Conservation (phyloP, 2,329 filamentous ascomycete species). For the Ophiostoma montium region DNA sequence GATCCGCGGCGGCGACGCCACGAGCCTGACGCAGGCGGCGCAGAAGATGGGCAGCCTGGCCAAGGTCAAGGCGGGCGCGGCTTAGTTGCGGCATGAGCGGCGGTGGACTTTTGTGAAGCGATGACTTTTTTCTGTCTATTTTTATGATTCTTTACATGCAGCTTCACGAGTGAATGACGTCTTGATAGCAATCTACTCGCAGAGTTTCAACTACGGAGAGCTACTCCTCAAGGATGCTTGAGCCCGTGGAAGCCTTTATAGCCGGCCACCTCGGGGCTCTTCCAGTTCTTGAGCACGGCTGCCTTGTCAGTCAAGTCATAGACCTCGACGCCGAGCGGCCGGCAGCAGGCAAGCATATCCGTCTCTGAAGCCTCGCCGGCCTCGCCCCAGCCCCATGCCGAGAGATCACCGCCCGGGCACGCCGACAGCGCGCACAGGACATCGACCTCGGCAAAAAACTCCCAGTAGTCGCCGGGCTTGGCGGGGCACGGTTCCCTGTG, state of each 20-base stretch:
- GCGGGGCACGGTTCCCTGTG: constrained; percentile 35
- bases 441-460: constrained; percentile 71
- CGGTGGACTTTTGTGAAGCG: too few relatives aligned
- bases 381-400: constrained; percentile 65
- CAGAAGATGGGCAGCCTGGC: constrained; percentile 1
- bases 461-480: constrained; percentile 43
- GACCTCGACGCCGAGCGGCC: constrained; percentile 61
- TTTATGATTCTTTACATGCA: too few relatives aligned
- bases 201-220: too few relatives aligned
- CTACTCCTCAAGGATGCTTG: neutral
- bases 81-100: too few relatives aligned
- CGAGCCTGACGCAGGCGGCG: neutral
- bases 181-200: too few relatives aligned
- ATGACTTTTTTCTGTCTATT: too few relatives aligned
- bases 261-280: neutral
- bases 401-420: constrained; percentile 70
- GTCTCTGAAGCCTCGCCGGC: constrained; percentile 36
- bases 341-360: constrained; percentile 56
- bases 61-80: constrained; percentile 1
- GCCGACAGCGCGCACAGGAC: constrained; percentile 42
- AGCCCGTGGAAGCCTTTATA: constrained; percentile 1
- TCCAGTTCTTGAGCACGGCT: neutral
- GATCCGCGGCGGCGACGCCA: constrained; percentile 1
- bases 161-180: too few relatives aligned
- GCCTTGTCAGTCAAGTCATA: constrained; percentile 20